Conservation (phyloP, 257 asterid species). For the Solanum pinnatisectum region DNA sequence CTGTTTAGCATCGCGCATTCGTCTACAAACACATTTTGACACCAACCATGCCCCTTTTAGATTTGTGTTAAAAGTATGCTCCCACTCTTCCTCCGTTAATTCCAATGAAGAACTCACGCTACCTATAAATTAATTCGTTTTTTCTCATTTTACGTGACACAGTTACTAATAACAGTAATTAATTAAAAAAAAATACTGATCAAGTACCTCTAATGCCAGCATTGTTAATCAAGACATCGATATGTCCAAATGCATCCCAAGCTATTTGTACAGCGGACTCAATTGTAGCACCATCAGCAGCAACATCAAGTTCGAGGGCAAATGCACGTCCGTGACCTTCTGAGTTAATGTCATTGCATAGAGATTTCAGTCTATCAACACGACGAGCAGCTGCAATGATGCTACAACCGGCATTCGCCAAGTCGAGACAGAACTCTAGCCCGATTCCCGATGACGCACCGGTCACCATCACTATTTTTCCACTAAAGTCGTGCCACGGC, state of each 20-base stretch:
- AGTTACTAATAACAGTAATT: too few species aligned
- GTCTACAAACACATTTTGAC: neutral
- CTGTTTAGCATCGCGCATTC: neutral
- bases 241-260: constrained; percentile 43
- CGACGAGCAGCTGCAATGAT: constrained; percentile 34
- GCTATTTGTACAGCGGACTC: constrained; percentile 28
- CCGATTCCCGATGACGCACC: constrained; percentile 52
- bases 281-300: constrained; percentile 19
- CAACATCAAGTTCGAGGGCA: constrained; percentile 41
- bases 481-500: constrained; percentile 1
- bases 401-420: constrained; percentile 37
- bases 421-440: constrained; percentile 27
- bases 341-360: constrained; percentile 19
- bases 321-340: constrained; percentile 9
- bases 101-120: neutral
- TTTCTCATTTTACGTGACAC: neutral
- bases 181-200: too few species aligned
- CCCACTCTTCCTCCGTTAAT: neutral
- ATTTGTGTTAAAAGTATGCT: neutral
- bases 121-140: neutral
- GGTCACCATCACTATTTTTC: constrained; percentile 40
- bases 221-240: constrained; percentile 42
- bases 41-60: neutral
- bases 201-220: constrained; percentile 45
- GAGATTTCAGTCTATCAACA: constrained; percentile 25